These are phyloP conservation scores for Tricholoma hemisulphureum DNA, from an alignment of 768 basidiomycete species.

Conservation along the genomic window DNA sequence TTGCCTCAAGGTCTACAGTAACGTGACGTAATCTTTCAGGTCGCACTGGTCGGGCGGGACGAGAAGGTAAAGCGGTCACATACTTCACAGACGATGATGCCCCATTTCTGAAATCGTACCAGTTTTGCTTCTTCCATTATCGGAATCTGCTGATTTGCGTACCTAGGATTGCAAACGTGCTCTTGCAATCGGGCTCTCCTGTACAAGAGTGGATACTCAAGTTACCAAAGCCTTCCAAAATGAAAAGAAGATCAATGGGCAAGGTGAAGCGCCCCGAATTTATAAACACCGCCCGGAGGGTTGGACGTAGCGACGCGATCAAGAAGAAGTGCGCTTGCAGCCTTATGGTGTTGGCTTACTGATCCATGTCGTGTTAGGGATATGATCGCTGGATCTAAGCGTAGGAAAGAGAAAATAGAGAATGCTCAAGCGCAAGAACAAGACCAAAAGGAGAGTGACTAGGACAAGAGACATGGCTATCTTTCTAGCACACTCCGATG, in stretches of 20 bases:
- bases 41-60: conserved; percentile 92
- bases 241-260: conserved; percentile 83
- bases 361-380: conserved; percentile 48
- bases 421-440: background rate
- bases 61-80: conserved; percentile 90
- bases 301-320: conserved; percentile 68
- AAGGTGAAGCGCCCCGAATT: conserved; percentile 76
- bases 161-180: conserved; percentile 89
- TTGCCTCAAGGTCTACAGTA: background rate
- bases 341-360: background rate
- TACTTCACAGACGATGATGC: conserved; percentile 95
- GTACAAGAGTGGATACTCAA: conserved; percentile 96
- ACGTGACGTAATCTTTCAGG: conserved; percentile 39
- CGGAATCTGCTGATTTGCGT: conserved; percentile 3
- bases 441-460: background rate
- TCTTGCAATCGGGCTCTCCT: conserved; percentile 84
- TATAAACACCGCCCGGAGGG: conserved; percentile 66
- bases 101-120: conserved; percentile 85
- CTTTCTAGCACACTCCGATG: background rate
- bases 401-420: conserved; percentile 48
- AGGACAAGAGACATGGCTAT: background rate
- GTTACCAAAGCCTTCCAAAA: conserved; percentile 89
- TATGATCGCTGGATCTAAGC: conserved; percentile 75
- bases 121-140: conserved; percentile 6
- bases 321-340: conserved; percentile 58